These are phyloP conservation scores for Crithidia bombi DNA, from an alignment of 208 protist genomes.

Conservation along the genomic window DNA sequence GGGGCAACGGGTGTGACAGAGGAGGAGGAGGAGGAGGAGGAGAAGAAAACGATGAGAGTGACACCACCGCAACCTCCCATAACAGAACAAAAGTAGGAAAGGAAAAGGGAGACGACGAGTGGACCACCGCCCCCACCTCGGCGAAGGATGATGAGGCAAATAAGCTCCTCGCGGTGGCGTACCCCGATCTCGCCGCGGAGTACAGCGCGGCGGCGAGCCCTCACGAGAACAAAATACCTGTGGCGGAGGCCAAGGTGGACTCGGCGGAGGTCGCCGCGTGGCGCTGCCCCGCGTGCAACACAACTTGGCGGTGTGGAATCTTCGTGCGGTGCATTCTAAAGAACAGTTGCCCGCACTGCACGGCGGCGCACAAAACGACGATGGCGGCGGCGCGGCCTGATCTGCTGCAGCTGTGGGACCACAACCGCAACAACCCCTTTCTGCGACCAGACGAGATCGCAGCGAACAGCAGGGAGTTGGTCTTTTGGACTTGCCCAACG, in stretches of 20 bases:
- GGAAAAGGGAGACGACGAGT: neutral
- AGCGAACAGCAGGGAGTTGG: constrained; percentile 47
- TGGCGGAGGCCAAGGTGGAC: constrained; percentile 51
- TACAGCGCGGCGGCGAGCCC: constrained; percentile 49
- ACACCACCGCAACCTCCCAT: neutral
- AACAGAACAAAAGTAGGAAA: neutral
- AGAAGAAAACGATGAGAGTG: neutral
- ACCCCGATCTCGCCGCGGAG: constrained; percentile 69
- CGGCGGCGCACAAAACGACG: constrained; percentile 30
- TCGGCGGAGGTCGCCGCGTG: constrained; percentile 55
- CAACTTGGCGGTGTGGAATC: constrained; percentile 63
- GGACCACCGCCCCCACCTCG: neutral
- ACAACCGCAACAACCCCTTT: constrained; percentile 71
- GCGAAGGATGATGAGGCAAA: constrained; percentile 35
- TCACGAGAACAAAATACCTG: constrained; percentile 34
- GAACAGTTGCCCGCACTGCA: constrained; percentile 67
- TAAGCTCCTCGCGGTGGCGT: constrained; percentile 46
- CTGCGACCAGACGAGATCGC: constrained; percentile 44
- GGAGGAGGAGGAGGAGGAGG: neutral
- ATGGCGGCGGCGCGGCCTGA: constrained; percentile 47
- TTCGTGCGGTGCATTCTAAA: constrained; percentile 78
- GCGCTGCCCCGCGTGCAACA: constrained; percentile 59
- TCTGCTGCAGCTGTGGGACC: constrained; percentile 64
- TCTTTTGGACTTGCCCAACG: constrained; percentile 58
- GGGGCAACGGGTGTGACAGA: neutral